A percentile compares a stretch with the other conserved stretches of the same genome.
phyloP scores from a whole-genome alignment of 768 basidiomycete species.

The Hygrophoropsis aurantiaca region DNA sequence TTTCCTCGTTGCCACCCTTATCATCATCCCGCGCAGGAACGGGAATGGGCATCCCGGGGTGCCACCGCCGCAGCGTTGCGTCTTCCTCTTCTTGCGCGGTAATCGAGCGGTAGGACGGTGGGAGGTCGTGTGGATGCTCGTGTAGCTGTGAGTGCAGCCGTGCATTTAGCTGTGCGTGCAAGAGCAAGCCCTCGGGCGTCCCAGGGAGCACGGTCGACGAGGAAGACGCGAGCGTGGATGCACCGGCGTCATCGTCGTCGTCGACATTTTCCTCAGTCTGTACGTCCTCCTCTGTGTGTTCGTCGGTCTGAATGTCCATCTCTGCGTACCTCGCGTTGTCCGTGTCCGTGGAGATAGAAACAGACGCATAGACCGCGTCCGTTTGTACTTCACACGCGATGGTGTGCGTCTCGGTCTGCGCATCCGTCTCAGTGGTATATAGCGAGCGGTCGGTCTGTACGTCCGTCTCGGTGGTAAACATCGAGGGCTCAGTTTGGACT shows the following conservation, averaged over 20 bases:
- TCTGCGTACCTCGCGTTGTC: no score
- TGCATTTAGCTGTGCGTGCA: no score
- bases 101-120: constrained; percentile 72
- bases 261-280: constrained; percentile 28
- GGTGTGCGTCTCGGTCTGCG: no score
- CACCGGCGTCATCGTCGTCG: constrained; percentile 32
- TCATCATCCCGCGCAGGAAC: constrained; percentile 36
- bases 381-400: no score
- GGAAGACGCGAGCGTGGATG: constrained; percentile 62
- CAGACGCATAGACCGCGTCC: no score
- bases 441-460: constrained; percentile 1
- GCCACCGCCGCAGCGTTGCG: constrained; percentile 69
- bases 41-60: constrained; percentile 53
- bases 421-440: background rate
- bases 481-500: constrained; percentile 46
- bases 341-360: no score
- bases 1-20: constrained; percentile 27
- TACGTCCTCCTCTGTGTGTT: background rate
- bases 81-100: constrained; percentile 40
- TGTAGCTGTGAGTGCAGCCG: constrained; percentile 27
- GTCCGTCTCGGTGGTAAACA: constrained; percentile 40
- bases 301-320: no score
- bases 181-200: constrained; percentile 66
- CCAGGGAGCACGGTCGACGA: constrained; percentile 73
- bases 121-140: constrained; percentile 47